Evolutionary conservation across 1,139 yeast species (phyloP).

Genomic region (Pichia sp.): DNA sequence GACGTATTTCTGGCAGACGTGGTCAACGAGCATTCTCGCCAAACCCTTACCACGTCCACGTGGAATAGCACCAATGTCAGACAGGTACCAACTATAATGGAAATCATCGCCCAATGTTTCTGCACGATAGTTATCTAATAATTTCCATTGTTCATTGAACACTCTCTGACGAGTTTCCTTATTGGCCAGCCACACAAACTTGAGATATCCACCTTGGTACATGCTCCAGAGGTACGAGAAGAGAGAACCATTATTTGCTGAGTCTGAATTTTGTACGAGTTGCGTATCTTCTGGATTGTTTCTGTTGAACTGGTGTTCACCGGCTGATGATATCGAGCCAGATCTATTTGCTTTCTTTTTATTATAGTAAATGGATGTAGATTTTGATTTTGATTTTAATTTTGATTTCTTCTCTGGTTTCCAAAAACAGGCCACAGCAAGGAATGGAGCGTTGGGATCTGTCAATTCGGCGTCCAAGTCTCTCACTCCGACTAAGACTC

Average conservation of each 20-base stretch:
- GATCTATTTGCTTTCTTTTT: neutral
- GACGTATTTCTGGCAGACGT: constrained; percentile 33
- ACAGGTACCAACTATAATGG: constrained; percentile 47
- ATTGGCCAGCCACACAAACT: constrained; percentile 29
- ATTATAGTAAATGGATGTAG: too few species aligned
- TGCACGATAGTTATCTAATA: constrained; percentile 40
- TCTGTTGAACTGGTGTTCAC: too few species aligned
- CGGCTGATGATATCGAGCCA: too few species aligned
- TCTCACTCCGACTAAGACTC: constrained; percentile 48
- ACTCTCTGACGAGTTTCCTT: constrained; percentile 47
- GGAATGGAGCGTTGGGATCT: constrained; percentile 34
- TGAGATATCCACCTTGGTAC: constrained; percentile 28
- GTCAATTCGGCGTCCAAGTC: constrained; percentile 27
- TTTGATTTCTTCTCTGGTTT: constrained; percentile 38
- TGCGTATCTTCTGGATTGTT: neutral
- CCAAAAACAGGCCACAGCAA: constrained; percentile 61
- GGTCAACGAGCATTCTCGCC: constrained; percentile 48
- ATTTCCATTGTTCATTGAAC: constrained; percentile 51
- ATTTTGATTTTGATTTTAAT: constrained; percentile 26
- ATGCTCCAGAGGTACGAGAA: constrained; percentile 27
- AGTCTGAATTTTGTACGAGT: neutral
- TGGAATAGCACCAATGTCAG: constrained; percentile 57
- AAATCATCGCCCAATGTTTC: constrained; percentile 29
- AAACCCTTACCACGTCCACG: constrained; percentile 62
- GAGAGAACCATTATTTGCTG: constrained; percentile 17